Evolutionary conservation across 192 early-diverging fungal genomes (phyloP).

Genomic region (Kappamyces sp.): DNA sequence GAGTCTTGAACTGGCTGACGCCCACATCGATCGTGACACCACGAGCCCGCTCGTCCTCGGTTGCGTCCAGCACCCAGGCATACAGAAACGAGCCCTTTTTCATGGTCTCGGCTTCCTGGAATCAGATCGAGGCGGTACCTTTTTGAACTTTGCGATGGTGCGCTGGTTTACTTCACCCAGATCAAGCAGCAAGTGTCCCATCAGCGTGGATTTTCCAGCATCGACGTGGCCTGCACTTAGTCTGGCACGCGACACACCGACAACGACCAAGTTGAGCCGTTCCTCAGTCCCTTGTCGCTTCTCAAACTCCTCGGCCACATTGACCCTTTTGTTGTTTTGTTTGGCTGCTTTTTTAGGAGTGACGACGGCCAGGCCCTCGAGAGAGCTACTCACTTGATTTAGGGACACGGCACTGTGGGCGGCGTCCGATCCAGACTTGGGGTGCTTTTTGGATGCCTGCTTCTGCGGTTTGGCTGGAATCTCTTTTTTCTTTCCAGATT

Average conservation of each 20-base stretch:
- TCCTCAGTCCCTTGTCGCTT: constrained; percentile 62
- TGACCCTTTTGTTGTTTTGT: constrained; percentile 38
- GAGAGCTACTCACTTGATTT: not conserved
- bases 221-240: constrained; percentile 79
- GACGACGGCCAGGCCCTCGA: not conserved
- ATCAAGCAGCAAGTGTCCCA: constrained; percentile 89
- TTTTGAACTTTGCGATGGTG: constrained; percentile 79
- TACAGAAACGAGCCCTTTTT: constrained; percentile 94
- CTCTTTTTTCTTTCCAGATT: too few species aligned
- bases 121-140: constrained; percentile 7
- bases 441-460: too few species aligned
- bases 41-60: constrained; percentile 78
- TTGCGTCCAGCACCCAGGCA: constrained; percentile 98
- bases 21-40: constrained; percentile 98
- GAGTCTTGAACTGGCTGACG: constrained; percentile 80
- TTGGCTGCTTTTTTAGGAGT: constrained; percentile 2
- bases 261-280: constrained; percentile 77
- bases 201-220: constrained; percentile 92
- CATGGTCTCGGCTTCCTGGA: constrained; percentile 74
- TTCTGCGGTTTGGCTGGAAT: too few species aligned
- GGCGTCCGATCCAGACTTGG: too few species aligned
- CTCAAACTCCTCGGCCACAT: constrained; percentile 65
- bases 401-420: too few species aligned
- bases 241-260: constrained; percentile 47
- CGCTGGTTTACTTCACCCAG: constrained; percentile 85